A percentile compares a stretch with the other conserved stretches of the same genome.
These are phyloP conservation scores for Hymenoscyphus occultus DNA, from an alignment of 2,329 filamentous ascomycete species.

Conservation along the genomic window DNA sequence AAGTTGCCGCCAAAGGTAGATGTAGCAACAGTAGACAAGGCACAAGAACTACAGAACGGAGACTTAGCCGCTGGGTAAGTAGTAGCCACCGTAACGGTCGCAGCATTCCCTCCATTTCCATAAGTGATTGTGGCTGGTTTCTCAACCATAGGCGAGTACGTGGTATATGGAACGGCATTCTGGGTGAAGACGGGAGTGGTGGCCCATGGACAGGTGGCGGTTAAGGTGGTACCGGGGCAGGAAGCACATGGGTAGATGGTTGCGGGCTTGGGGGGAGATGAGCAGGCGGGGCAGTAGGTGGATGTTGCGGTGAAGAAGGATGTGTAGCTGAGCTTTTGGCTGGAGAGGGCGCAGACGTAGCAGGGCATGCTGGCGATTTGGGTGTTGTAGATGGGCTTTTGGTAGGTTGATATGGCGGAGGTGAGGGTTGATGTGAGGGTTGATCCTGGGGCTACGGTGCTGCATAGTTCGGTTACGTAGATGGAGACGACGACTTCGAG, in stretches of 20 bases:
- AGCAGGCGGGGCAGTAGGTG: conserved; percentile 13
- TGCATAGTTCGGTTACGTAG: conserved; percentile 34
- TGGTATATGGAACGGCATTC: conserved; percentile 8
- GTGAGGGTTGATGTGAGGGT: conserved; percentile 17
- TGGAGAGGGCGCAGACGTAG: conserved; percentile 15
- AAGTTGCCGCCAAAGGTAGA: not conserved
- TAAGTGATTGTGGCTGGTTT: conserved; percentile 1
- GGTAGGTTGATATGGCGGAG: conserved; percentile 9
- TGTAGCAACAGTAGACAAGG: not conserved
- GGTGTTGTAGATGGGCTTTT: conserved; percentile 17
- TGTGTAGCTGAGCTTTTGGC: conserved; percentile 10
- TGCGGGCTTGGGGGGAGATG: conserved; percentile 7
- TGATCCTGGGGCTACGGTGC: conserved; percentile 13
- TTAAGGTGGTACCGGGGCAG: conserved; percentile 11
- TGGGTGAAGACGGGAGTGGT: conserved; percentile 8
- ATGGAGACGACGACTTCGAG: conserved; percentile 37
- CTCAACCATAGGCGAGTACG: conserved; percentile 9
- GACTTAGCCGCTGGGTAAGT: conserved; percentile 1
- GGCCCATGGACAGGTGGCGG: conserved; percentile 7
- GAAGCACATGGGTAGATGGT: conserved; percentile 14
- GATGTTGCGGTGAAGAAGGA: conserved; percentile 14
- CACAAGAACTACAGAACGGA: conserved; percentile 11
- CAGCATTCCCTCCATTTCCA: not conserved
- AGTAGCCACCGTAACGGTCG: not conserved
- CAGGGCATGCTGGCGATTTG: conserved; percentile 13